Percentiles rank a stretch among this genome's conserved stretches.
phyloP scores from a whole-genome alignment of 768 basidiomycete species.

The Kwoniella dejecticola region DNA sequence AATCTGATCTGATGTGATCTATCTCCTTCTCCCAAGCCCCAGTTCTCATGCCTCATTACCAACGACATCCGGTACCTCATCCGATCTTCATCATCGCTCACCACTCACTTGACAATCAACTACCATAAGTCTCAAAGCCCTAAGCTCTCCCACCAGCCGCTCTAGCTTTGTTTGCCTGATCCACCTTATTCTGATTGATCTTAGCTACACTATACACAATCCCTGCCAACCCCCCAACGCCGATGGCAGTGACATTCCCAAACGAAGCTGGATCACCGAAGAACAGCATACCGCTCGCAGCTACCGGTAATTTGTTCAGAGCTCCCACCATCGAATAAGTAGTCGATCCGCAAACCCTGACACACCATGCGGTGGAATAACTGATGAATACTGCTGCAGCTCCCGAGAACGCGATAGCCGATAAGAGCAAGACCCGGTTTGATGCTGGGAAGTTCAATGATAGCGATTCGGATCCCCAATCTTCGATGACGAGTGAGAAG shows the following conservation, averaged over 20 bases:
- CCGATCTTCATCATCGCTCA: neutral
- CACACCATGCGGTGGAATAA: slow-evolving; percentile 98
- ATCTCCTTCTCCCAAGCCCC: no score
- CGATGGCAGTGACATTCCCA: slow-evolving; percentile 84
- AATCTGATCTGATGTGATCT: no score
- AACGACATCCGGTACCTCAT: no score
- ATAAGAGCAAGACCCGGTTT: slow-evolving; percentile 74
- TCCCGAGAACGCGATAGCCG: slow-evolving; percentile 91
- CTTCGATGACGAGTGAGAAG: slow-evolving; percentile 80
- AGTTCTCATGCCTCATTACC: no score
- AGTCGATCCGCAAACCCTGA: slow-evolving; percentile 91
- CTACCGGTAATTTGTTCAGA: slow-evolving; percentile 73
- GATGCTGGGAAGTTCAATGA: slow-evolving; percentile 81
- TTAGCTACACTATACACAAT: slow-evolving; percentile 91
- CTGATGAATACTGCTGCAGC: slow-evolving; percentile 96
- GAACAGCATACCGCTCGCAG: slow-evolving; percentile 88
- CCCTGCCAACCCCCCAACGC: slow-evolving; percentile 87
- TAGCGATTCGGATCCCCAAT: slow-evolving; percentile 83
- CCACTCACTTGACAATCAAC: neutral
- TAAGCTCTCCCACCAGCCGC: slow-evolving; percentile 27
- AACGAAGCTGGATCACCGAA: slow-evolving; percentile 77
- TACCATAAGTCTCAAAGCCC: neutral
- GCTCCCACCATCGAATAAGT: slow-evolving; percentile 68
- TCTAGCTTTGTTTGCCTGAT: slow-evolving; percentile 58
- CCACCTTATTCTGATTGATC: slow-evolving; percentile 84